These are phyloP conservation scores for Candida cerambycidarum DNA, from an alignment of 805 yeast genomes.

Conservation along the genomic window DNA sequence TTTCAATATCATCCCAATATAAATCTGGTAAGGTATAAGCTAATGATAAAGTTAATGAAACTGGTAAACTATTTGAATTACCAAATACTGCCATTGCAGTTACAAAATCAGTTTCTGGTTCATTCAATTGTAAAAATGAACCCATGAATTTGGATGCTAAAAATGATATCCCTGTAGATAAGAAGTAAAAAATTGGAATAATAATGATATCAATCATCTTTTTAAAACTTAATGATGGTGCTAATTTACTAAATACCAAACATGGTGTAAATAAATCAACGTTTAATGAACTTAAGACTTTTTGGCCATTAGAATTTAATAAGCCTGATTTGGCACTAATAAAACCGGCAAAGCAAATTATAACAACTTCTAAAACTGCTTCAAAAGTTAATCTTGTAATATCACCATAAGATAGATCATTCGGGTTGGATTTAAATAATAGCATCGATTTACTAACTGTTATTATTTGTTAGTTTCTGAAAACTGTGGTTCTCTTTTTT, in stretches of 20 bases:
- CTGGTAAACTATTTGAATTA: constrained; percentile 92
- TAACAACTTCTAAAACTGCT: constrained; percentile 87
- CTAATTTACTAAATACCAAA: constrained; percentile 81
- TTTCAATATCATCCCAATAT: constrained; percentile 70
- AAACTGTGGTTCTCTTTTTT: not conserved
- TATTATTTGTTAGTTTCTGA: not conserved
- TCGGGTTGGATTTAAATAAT: constrained; percentile 1
- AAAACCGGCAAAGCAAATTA: constrained; percentile 84
- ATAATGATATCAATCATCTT: constrained; percentile 78
- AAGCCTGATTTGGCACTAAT: constrained; percentile 75
- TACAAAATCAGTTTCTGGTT: constrained; percentile 82
- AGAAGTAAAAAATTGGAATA: constrained; percentile 80
- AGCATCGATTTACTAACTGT: not conserved
- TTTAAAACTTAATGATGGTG: constrained; percentile 63
- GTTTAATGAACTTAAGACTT: constrained; percentile 70
- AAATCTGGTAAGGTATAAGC: constrained; percentile 74
- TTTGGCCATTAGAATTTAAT: constrained; percentile 71
- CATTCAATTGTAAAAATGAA: constrained; percentile 55
- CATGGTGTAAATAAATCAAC: constrained; percentile 96
- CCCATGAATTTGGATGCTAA: constrained; percentile 59
- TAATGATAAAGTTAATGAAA: constrained; percentile 78
- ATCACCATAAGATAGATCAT: constrained; percentile 34
- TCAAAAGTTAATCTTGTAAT: constrained; percentile 76
- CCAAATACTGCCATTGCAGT: constrained; percentile 98
- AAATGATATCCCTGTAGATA: constrained; percentile 77